phyloP scores from a whole-genome alignment of 352 stramenopile genomes.

The Globisporangium irregulare region DNA sequence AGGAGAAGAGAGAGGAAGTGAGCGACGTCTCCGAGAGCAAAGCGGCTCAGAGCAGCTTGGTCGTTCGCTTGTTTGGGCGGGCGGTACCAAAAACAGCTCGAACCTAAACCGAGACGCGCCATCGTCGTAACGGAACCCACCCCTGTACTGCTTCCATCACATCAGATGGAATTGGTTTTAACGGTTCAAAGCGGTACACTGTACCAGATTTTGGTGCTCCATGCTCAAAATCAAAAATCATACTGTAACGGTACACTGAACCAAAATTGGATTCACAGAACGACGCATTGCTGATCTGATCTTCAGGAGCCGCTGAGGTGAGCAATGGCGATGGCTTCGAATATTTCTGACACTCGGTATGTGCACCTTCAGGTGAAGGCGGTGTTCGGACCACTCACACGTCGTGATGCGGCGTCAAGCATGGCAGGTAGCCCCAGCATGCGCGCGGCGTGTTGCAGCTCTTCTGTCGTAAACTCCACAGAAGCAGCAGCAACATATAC shows the following conservation, averaged over 20 bases:
- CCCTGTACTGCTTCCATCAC: not conserved
- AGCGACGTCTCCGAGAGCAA: not conserved
- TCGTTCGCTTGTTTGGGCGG: conserved; percentile 1
- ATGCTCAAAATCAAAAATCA: not conserved
- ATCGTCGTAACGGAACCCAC: not conserved
- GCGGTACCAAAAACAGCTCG: not conserved
- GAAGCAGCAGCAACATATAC: too few species aligned
- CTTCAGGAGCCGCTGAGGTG: too few species aligned
- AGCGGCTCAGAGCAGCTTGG: not conserved
- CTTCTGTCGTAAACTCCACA: too few species aligned
- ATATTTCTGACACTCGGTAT: too few species aligned
- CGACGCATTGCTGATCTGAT: too few species aligned
- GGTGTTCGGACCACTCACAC: too few species aligned
- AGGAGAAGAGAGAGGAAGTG: not conserved
- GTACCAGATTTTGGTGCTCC: not conserved
- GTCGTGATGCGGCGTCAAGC: too few species aligned
- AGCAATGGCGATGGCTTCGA: too few species aligned
- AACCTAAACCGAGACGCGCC: not conserved
- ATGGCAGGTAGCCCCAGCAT: too few species aligned
- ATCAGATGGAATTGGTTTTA: not conserved
- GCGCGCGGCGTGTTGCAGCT: too few species aligned
- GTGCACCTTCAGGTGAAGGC: too few species aligned
- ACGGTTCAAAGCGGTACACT: conserved; percentile 3
- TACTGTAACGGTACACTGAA: not conserved
- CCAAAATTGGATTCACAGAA: too few species aligned